phyloP scores from a whole-genome alignment of 768 basidiomycete species.

The Clitopilus passeckerianus region DNA sequence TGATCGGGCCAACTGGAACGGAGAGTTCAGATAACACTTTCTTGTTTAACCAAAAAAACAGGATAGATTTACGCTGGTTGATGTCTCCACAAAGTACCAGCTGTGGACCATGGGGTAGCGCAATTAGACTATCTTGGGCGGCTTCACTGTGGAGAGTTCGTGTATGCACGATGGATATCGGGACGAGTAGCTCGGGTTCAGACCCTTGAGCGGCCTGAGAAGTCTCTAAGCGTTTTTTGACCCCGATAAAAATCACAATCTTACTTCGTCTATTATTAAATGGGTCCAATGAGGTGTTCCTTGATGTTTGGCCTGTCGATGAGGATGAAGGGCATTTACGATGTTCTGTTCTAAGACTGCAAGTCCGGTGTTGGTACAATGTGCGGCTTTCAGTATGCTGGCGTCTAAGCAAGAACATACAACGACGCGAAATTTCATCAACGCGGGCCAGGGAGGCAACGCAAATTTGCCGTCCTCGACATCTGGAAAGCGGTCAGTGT shows the following conservation, averaged over 20 bases:
- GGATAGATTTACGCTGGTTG: conserved; percentile 35
- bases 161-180: conserved; percentile 42
- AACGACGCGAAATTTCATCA: conserved; percentile 43
- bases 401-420: conserved; percentile 44
- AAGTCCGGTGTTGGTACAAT: conserved; percentile 37
- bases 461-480: conserved; percentile 41
- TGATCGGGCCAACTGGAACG: conserved; percentile 40
- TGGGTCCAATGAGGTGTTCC: conserved; percentile 48
- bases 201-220: conserved; percentile 47
- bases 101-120: conserved; percentile 28
- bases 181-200: conserved; percentile 44
- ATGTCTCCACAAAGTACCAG: conserved; percentile 48
- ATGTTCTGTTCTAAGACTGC: conserved; percentile 36
- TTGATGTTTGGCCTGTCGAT: conserved; percentile 18
- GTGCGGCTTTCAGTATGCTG: conserved; percentile 35
- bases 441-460: conserved; percentile 38
- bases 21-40: conserved; percentile 2
- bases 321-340: conserved; percentile 31
- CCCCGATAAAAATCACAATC: background rate
- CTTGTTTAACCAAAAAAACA: background rate
- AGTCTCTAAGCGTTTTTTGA: background rate
- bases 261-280: conserved; percentile 45
- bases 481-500: conserved; percentile 20
- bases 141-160: background rate
- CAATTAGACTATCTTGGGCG: conserved; percentile 7